Evolutionary conservation across 257 asterid genomes (phyloP).

Genomic region (Jasminum sambac): DNA sequence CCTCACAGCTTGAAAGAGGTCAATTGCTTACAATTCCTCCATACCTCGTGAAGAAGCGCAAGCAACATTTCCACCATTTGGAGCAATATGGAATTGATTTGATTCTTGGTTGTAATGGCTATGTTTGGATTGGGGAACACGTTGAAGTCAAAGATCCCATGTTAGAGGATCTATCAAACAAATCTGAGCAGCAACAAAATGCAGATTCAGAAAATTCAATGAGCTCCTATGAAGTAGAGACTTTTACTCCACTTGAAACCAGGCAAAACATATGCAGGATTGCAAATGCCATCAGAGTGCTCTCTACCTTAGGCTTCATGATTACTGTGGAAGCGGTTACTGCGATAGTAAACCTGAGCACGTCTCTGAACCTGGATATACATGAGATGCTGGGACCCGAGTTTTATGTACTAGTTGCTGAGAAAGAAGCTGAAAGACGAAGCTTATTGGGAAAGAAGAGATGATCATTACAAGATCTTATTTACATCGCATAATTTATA

Average conservation of each 20-base stretch:
- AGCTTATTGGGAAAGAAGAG: conserved; percentile 46
- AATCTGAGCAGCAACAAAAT: conserved; percentile 43
- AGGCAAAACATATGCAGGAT: conserved; percentile 74
- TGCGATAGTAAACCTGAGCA: conserved; percentile 56
- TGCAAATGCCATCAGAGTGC: conserved; percentile 76
- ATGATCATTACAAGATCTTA: conserved; percentile 22
- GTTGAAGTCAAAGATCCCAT: conserved; percentile 69
- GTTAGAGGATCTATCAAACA: conserved; percentile 52
- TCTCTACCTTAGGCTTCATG: conserved; percentile 71
- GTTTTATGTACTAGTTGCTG: conserved; percentile 78
- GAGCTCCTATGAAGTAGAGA: conserved; percentile 35
- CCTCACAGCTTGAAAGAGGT: conserved; percentile 78
- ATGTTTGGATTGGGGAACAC: conserved; percentile 91
- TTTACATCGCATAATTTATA: not conserved
- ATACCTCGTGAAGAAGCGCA: conserved; percentile 84
- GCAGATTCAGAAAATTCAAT: conserved; percentile 28
- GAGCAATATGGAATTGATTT: conserved; percentile 77
- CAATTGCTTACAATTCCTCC: conserved; percentile 73
- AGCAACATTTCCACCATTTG: conserved; percentile 82
- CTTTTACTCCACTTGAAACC: conserved; percentile 50
- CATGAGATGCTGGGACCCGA: conserved; percentile 93
- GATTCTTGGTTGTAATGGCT: conserved; percentile 89
- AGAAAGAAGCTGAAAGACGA: conserved; percentile 77
- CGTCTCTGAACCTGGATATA: conserved; percentile 50
- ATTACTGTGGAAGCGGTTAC: conserved; percentile 54